Conservation (phyloP, 306 rosid species). For the Gynostemma pentaphyllum region DNA sequence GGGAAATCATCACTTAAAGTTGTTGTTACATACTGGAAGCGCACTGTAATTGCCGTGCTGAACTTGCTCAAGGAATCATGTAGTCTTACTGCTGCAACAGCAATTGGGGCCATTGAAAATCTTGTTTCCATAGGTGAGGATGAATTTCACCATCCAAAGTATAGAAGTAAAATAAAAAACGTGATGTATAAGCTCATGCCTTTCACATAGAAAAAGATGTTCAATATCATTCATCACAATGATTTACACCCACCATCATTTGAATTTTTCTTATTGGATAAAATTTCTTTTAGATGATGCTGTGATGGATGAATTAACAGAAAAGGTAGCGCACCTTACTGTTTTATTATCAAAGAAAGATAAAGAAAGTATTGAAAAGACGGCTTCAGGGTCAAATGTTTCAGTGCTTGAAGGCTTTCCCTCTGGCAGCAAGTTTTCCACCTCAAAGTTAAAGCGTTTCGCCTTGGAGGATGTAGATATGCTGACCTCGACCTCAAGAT, state of each 20-base stretch:
- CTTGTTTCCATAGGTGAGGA: constrained; percentile 53
- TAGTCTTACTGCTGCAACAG: constrained; percentile 28
- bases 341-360: constrained; percentile 49
- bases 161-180: not conserved
- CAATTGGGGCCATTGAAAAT: constrained; percentile 52
- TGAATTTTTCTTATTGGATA: constrained; percentile 17
- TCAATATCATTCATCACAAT: not conserved
- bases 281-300: constrained; percentile 41
- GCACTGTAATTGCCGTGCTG: constrained; percentile 48
- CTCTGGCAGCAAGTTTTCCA: constrained; percentile 18
- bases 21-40: constrained; percentile 74
- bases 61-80: constrained; percentile 44
- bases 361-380: constrained; percentile 26
- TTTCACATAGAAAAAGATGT: not conserved
- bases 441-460: constrained; percentile 27
- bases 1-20: constrained; percentile 88
- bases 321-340: constrained; percentile 54
- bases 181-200: not conserved
- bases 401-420: constrained; percentile 26
- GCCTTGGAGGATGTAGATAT: constrained; percentile 27
- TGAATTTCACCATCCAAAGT: constrained; percentile 3
- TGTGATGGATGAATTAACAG: constrained; percentile 51
- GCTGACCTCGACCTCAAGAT: constrained; percentile 24
- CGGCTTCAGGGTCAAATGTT: constrained; percentile 20
- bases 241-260: not conserved